Percentiles rank a stretch among this genome's conserved stretches.
Evolutionary conservation across 2,329 filamentous ascomycete genomes (phyloP).

Genomic region (Gaeumannomyces sp.): DNA sequence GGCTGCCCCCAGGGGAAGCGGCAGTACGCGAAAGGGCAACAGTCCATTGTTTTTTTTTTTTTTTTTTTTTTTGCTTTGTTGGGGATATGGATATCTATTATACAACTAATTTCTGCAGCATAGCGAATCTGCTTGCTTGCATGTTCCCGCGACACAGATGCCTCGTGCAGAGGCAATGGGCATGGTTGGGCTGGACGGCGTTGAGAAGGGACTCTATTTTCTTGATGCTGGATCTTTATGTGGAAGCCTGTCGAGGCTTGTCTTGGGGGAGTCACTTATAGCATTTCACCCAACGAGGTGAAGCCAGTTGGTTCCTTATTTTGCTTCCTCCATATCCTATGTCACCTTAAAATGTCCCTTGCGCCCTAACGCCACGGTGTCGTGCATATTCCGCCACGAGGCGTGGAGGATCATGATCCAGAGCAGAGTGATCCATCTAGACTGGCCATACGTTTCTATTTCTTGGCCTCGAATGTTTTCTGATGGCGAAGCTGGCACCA

Average conservation of each 20-base stretch:
- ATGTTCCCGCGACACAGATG: neutral
- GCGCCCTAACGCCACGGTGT: neutral
- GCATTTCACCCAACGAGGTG: too few species aligned
- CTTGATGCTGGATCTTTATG: neutral
- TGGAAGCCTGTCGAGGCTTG: neutral
- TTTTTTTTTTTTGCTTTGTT: neutral
- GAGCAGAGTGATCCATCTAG: neutral
- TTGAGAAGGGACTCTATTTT: neutral
- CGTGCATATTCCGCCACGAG: too few species aligned
- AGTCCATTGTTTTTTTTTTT: neutral
- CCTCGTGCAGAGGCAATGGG: neutral
- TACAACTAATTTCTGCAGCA: neutral
- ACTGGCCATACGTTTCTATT: neutral
- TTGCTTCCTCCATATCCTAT: neutral
- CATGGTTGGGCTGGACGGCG: neutral
- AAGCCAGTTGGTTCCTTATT: neutral
- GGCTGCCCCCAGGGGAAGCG: neutral
- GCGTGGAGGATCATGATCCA: neutral
- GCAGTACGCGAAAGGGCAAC: neutral
- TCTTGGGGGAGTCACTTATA: neutral
- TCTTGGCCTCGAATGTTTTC: neutral
- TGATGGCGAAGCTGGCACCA: neutral
- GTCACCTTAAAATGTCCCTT: too few species aligned
- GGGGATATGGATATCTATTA: neutral
- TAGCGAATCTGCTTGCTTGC: neutral